Conservation (phyloP, 768 basidiomycete species). For the Trametes punicea region DNA sequence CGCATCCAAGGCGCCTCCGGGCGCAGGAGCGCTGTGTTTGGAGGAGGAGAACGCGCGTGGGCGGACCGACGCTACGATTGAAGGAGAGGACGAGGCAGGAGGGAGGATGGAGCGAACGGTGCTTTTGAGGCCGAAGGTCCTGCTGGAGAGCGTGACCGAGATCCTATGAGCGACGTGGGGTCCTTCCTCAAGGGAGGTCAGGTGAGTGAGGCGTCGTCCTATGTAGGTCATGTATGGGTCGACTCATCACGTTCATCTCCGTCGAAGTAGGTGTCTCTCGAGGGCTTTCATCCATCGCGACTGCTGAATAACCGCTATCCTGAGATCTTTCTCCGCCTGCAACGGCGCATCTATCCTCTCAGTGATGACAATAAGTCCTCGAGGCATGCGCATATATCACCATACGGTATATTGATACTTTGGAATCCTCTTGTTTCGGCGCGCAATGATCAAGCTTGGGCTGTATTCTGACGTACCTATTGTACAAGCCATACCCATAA, state of each 20-base stretch:
- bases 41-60: not conserved
- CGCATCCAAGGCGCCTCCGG: not conserved
- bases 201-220: not conserved
- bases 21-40: not conserved
- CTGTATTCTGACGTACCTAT: not conserved
- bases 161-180: constrained; percentile 17
- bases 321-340: too few species aligned
- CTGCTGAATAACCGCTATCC: too few species aligned
- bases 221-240: not conserved
- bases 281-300: too few species aligned
- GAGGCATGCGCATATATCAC: too few species aligned
- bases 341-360: too few species aligned
- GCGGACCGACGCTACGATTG: not conserved
- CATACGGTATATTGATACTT: constrained; percentile 5
- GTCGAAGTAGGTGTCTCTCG: too few species aligned
- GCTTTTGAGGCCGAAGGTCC: constrained; percentile 30
- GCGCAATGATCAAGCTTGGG: not conserved
- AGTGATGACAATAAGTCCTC: too few species aligned
- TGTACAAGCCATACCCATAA: constrained; percentile 1
- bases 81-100: not conserved
- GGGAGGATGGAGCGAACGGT: constrained; percentile 18
- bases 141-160: constrained; percentile 26
- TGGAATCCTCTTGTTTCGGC: not conserved
- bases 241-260: too few species aligned
- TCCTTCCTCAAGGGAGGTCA: not conserved